Base-by-base conservation (phyloP, 805 yeast species). In the Naumovozyma castellii region DNA sequence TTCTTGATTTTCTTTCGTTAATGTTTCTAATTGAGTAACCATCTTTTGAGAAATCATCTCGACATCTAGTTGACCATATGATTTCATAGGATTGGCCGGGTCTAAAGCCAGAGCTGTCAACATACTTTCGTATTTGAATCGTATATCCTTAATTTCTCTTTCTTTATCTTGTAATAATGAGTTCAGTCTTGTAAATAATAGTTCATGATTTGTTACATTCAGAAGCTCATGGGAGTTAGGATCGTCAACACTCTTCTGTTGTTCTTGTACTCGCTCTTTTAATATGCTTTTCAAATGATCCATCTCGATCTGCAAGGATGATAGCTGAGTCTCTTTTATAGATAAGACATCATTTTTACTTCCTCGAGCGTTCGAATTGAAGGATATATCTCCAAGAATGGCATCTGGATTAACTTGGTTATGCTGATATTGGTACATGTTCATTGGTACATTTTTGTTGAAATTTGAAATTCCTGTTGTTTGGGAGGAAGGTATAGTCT, bases 21-120 rank as follows among this genome's bases (percentile, higher is more conserved):
- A 61, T 42, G 71, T 63, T 39, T 74, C 73, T 46, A 85, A 50
- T 49, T 82, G 76, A 32, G 71, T 69, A 32, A 84, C 67, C 42
- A 84, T 74, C 50, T 79, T 78, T 53, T 85, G 92, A 10, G 88
- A 77, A 35, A 83, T 62, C 40, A 83, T 87, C 50, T 82, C 78
- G 37, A 76, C 80, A 51, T 84, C 94, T 54, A 74, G 80, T 42
- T 79, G 66, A 2, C 86, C 87, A 41, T 67, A 61, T 28, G 67
- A 66, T 2, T 77, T 74, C 17, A 65, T 57, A 1, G 63, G 45
- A 39, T 69, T 72, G 8, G 63, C 54, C 4, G 80, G 79, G 43
- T 71, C 71, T 38, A 74, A 49, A 2, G 77, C 66, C 18, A 75
- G 57, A 0, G 81, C 78, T 1, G 82, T 72, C 18, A 75, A 48